These are phyloP conservation scores for Cladorrhinum samala DNA, from an alignment of 495 filamentous ascomycete genomes.

Conservation along the genomic window DNA sequence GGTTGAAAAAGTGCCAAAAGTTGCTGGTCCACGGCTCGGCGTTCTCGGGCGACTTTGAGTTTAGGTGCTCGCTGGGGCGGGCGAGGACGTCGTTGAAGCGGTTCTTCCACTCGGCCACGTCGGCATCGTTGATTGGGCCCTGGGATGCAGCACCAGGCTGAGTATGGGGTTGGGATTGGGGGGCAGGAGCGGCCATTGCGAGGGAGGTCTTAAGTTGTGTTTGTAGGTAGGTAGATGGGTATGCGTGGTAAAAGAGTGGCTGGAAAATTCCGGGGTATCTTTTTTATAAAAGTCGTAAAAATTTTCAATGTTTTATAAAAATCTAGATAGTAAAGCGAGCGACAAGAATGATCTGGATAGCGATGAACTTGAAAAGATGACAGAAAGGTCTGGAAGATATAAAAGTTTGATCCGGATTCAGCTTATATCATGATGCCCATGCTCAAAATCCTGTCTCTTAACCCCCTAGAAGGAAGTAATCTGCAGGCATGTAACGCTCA, in stretches of 20 bases:
- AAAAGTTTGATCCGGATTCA: too few relatives aligned
- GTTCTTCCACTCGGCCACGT: conserved; percentile 29
- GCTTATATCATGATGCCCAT: too few relatives aligned
- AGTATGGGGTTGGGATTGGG: neutral
- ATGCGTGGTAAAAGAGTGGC: neutral
- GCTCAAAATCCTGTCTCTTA: neutral
- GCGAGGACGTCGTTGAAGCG: conserved; percentile 29
- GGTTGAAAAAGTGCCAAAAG: conserved; percentile 36
- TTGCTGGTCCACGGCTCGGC: conserved; percentile 23
- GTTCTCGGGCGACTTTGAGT: conserved; percentile 25
- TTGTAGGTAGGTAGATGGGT: neutral
- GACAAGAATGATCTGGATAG: too few relatives aligned
- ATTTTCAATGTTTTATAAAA: too few relatives aligned
- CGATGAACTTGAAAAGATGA: too few relatives aligned
- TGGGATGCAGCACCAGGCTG: neutral
- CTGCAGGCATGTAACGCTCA: neutral
- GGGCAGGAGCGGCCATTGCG: neutral
- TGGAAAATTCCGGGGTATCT: neutral
- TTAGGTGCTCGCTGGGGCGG: conserved; percentile 24
- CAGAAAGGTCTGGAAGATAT: too few relatives aligned
- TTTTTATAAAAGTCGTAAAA: too few relatives aligned
- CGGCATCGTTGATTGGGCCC: conserved; percentile 23
- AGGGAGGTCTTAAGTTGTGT: neutral
- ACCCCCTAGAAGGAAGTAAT: neutral
- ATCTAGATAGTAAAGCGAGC: too few relatives aligned